Evolutionary conservation across 2,329 filamentous ascomycete species (phyloP), one percentile per base, ranked within the genome.

Genomic region (Orbilia oligospora): DNA sequence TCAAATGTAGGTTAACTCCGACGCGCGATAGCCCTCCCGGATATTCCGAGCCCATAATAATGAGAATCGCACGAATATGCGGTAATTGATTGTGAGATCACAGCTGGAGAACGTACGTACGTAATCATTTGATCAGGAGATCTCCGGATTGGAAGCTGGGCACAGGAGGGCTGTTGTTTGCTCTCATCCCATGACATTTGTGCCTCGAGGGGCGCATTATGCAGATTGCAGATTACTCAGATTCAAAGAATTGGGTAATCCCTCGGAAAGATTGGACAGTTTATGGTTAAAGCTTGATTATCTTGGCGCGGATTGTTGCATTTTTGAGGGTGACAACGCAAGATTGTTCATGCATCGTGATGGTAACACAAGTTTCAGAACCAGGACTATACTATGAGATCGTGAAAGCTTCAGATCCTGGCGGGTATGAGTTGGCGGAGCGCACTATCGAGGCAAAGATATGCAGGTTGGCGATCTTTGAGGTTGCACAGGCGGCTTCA

Each of bases 11-110:
- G 44, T 75, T 68, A 68, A 46, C 64, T 69, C 71, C 64, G 71
- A 68, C 55, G 44, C 71, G 71, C 71, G 71, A 75, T 75, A 63
- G 49, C 64, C 64, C 33, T 12, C 12, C 38, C 38, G 38, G 38
- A n/a, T 41, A 41, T 41, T 41, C 38, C 38, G 38, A 41, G 14
- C 14, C 5, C 10, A n/a, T n/a, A n/a, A n/a, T 41, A 6, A n/a
- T 22, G 14, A 58, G 14, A 20, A 55, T 58, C 53, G 53, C 18
- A 58, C 53, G 30, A 41, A 58, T 18, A 38, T 22, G 18, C 5
- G n/a, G 9, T 18, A 6, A 20, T 33, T 5, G 53, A 44, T 61
- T 24, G 56, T 61, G 56, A 20, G n/a, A 61, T 44, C 41, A 10
- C 20, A 20, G 38, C 38, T 16, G 38, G 5, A 41, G 38, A 16